A percentile compares a stretch with the other conserved stretches of the same genome.
Evolutionary conservation across 2,329 filamentous ascomycete genomes (phyloP).

Genomic region (Colletotrichum incanum): DNA sequence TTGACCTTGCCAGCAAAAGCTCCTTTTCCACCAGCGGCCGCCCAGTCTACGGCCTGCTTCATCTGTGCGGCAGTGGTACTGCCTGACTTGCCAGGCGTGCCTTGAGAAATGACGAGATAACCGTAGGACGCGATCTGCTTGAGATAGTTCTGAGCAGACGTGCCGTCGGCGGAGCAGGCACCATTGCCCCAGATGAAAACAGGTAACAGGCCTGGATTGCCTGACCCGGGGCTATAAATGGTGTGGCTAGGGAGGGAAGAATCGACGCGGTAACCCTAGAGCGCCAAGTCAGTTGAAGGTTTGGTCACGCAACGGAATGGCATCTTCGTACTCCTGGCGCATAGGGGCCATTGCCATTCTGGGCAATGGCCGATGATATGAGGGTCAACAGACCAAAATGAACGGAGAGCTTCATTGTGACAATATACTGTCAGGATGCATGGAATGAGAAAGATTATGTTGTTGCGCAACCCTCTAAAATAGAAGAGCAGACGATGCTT

Average conservation of each 20-base stretch:
- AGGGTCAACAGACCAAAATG: not conserved
- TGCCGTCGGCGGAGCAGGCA: slow-evolving; percentile 47
- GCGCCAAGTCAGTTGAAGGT: not conserved
- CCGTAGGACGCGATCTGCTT: slow-evolving; percentile 48
- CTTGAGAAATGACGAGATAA: slow-evolving; percentile 47
- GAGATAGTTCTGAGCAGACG: slow-evolving; percentile 43
- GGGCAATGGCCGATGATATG: not conserved
- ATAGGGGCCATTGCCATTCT: not conserved
- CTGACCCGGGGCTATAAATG: not conserved
- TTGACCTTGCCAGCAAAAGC: slow-evolving; percentile 45
- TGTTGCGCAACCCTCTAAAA: not conserved
- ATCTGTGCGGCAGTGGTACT: slow-evolving; percentile 47
- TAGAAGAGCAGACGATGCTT: not conserved
- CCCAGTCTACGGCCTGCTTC: slow-evolving; percentile 46
- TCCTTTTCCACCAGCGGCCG: slow-evolving; percentile 26
- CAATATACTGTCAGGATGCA: not conserved
- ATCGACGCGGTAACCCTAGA: not conserved
- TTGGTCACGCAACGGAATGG: not conserved
- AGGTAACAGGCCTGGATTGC: slow-evolving; percentile 39
- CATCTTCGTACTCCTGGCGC: not conserved
- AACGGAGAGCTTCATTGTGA: not conserved
- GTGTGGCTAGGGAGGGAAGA: slow-evolving; percentile 1
- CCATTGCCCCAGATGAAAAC: slow-evolving; percentile 52
- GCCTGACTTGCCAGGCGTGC: slow-evolving; percentile 43
- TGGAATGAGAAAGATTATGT: no score